Conservation (phyloP, 257 asterid genomes). For the Knoxia roxburghii region DNA sequence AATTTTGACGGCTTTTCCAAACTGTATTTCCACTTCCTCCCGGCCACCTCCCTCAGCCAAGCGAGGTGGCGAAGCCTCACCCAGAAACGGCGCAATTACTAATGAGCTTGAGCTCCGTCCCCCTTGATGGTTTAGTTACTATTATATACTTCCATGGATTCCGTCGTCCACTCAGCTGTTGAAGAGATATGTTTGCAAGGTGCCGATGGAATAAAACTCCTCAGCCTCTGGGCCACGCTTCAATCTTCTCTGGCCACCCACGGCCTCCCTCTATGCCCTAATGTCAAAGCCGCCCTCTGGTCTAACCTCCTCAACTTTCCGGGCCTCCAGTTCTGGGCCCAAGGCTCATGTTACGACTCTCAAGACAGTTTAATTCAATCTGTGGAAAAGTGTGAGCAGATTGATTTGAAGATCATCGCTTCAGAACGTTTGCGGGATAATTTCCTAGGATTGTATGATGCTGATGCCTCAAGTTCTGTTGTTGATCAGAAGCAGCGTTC, state of each 20-base stretch:
- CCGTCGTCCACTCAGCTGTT: conserved; percentile 56
- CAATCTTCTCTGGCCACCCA: conserved; percentile 33
- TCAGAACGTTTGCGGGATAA: conserved; percentile 59
- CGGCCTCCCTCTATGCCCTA: conserved; percentile 51
- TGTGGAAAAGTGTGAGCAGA: conserved; percentile 47
- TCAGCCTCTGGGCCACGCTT: conserved; percentile 59
- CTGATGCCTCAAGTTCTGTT: conserved; percentile 40
- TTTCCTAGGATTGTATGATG: conserved; percentile 71
- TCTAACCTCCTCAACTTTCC: conserved; percentile 60
- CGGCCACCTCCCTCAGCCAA: too few species aligned
- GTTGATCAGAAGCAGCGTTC: conserved; percentile 45
- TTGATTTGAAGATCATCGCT: conserved; percentile 56
- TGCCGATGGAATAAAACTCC: conserved; percentile 50
- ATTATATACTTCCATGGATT: conserved; percentile 42
- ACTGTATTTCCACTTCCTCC: too few species aligned
- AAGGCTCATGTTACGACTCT: conserved; percentile 23
- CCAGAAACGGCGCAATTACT: too few species aligned
- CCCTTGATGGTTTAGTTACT: not conserved
- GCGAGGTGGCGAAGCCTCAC: too few species aligned
- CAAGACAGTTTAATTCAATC: conserved; percentile 29
- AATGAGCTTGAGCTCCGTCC: not conserved
- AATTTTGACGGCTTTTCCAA: too few species aligned
- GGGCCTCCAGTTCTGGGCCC: conserved; percentile 45
- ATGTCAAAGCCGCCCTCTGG: conserved; percentile 69
- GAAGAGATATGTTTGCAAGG: conserved; percentile 78